These are phyloP conservation scores for Suhomyces canberraensis DNA, from an alignment of 805 yeast species.

Conservation along the genomic window DNA sequence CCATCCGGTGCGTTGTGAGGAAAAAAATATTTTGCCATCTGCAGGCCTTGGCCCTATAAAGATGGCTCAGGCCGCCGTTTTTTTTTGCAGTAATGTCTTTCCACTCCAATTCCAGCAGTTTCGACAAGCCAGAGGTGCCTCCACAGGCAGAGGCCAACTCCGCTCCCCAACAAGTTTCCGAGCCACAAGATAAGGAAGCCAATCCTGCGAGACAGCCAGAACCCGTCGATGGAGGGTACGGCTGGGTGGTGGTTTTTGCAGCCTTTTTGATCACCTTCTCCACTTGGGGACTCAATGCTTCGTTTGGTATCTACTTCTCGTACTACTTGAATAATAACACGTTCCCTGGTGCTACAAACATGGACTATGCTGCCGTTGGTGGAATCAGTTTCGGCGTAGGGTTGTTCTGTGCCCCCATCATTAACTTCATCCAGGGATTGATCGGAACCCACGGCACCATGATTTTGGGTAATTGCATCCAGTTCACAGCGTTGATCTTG, in stretches of 20 bases:
- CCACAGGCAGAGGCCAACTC: too few relatives aligned
- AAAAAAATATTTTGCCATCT: too few relatives aligned
- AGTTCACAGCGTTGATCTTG: slow-evolving; percentile 53
- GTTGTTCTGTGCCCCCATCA: slow-evolving; percentile 47
- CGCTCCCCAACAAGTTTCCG: too few relatives aligned
- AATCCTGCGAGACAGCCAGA: neutral
- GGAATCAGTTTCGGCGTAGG: slow-evolving; percentile 64
- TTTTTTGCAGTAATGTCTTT: too few relatives aligned
- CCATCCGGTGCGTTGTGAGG: too few relatives aligned
- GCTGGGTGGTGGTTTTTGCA: slow-evolving; percentile 60
- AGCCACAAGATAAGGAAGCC: neutral
- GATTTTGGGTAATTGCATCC: slow-evolving; percentile 45
- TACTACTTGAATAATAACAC: slow-evolving; percentile 49
- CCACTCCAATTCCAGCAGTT: too few relatives aligned
- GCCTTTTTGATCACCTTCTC: slow-evolving; percentile 50
- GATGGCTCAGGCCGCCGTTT: too few relatives aligned
- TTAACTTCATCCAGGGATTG: slow-evolving; percentile 44
- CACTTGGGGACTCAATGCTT: slow-evolving; percentile 74
- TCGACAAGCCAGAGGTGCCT: too few relatives aligned
- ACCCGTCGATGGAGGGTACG: slow-evolving; percentile 57
- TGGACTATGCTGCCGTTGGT: slow-evolving; percentile 65
- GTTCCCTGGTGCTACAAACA: slow-evolving; percentile 52
- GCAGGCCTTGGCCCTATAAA: too few relatives aligned
- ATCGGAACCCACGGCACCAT: slow-evolving; percentile 42
- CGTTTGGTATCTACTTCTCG: slow-evolving; percentile 62